phyloP scores from a whole-genome alignment of 2,329 filamentous ascomycete species.

The Phyllosticta ampelicida region DNA sequence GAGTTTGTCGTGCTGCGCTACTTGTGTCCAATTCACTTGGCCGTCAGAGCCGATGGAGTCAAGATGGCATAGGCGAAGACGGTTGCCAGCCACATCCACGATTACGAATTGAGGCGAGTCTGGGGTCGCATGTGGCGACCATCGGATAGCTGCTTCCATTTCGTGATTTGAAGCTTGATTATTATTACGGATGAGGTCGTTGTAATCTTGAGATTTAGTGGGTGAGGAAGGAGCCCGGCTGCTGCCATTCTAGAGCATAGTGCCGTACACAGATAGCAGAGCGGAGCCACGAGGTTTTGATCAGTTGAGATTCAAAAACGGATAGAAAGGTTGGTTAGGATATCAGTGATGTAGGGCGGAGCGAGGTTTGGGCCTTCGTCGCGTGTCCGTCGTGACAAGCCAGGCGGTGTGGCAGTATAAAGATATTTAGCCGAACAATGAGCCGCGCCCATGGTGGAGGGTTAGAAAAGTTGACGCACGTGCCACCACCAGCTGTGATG shows the following conservation, averaged over 20 bases:
- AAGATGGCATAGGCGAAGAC: slow-evolving; percentile 48
- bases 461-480: not conserved
- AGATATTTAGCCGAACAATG: not conserved
- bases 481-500: not conserved
- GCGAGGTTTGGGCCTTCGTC: not conserved
- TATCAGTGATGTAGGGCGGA: no score
- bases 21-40: slow-evolving; percentile 41
- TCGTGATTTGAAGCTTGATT: slow-evolving; percentile 10
- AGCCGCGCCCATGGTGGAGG: no score
- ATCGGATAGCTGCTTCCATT: slow-evolving; percentile 53
- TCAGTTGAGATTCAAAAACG: not conserved
- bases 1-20: slow-evolving; percentile 44
- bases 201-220: not conserved
- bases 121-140: slow-evolving; percentile 47
- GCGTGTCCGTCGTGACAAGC: not conserved
- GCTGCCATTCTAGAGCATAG: not conserved
- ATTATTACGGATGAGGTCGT: not conserved
- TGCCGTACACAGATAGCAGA: not conserved
- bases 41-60: slow-evolving; percentile 20
- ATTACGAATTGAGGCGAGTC: slow-evolving; percentile 47
- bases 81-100: slow-evolving; percentile 49
- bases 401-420: no score
- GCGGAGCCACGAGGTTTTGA: not conserved
- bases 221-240: not conserved
- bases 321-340: not conserved